Conservation (phyloP, 2,329 filamentous ascomycete genomes). For the Trichoderma atrobrunneum region DNA sequence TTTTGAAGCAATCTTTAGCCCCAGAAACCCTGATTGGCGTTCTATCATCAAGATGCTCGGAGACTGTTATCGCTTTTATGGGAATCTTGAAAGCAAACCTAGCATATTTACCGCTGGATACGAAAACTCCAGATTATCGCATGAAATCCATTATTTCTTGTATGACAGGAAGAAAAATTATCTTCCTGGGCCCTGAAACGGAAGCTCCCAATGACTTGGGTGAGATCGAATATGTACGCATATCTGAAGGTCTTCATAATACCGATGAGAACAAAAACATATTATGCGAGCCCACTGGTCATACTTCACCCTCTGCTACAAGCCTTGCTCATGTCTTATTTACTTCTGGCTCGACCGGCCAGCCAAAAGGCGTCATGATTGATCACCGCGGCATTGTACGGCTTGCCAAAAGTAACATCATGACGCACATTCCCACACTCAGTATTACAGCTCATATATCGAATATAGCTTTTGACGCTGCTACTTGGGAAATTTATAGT, state of each 20-base stretch:
- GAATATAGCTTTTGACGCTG: not conserved
- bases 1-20: not conserved
- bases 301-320: not conserved
- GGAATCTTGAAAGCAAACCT: not conserved
- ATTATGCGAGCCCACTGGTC: not conserved
- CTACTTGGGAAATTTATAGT: not conserved
- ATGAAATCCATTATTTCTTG: not conserved
- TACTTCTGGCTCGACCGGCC: not conserved
- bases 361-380: not conserved
- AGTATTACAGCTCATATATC: not conserved
- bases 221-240: not conserved
- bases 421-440: not conserved
- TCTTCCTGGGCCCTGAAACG: not conserved
- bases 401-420: not conserved
- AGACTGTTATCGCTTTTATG: not conserved
- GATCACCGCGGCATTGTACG: not conserved
- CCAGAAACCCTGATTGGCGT: not conserved
- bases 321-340: not conserved
- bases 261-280: not conserved
- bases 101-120: not conserved
- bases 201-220: not conserved
- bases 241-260: not conserved
- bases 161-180: not conserved
- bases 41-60: not conserved
- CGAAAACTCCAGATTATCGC: not conserved